Percentiles rank a stretch among this genome's conserved stretches.
phyloP scores from a whole-genome alignment of 768 basidiomycete species.

The Russula compacta region DNA sequence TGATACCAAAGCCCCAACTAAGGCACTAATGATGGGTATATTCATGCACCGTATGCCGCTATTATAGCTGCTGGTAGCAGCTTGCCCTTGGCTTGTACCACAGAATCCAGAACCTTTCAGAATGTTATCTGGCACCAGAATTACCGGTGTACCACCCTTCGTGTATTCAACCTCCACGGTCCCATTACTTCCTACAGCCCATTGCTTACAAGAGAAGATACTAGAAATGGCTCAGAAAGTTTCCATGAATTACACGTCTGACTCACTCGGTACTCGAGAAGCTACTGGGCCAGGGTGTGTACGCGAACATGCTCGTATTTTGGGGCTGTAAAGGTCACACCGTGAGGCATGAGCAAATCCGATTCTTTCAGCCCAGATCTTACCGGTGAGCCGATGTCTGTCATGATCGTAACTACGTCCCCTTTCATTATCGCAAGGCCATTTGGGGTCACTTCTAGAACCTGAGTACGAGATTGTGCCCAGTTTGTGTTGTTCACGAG shows the following conservation, averaged over 20 bases:
- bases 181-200: conserved; percentile 58
- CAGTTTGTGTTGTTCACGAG: conserved; percentile 45
- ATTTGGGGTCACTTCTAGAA: conserved; percentile 41
- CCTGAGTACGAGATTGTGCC: conserved; percentile 41
- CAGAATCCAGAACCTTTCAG: conserved; percentile 34
- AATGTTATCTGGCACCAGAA: conserved; percentile 39
- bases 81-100: neutral
- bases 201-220: conserved; percentile 56
- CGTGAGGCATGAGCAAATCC: neutral
- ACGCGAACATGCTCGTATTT: conserved; percentile 48
- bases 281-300: conserved; percentile 41
- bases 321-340: conserved; percentile 34
- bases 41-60: neutral
- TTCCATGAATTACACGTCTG: neutral
- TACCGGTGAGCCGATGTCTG: conserved; percentile 69
- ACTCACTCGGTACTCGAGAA: conserved; percentile 51
- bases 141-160: conserved; percentile 49
- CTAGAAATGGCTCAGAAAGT: conserved; percentile 27
- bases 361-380: conserved; percentile 15
- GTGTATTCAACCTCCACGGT: conserved; percentile 54
- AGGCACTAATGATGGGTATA: neutral
- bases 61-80: neutral
- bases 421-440: conserved; percentile 63
- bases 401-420: conserved; percentile 48
- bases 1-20: neutral